Percentiles rank a stretch among this genome's conserved stretches.
phyloP scores from a whole-genome alignment of 2,329 filamentous ascomycete species.

The Colletotrichum sojae region DNA sequence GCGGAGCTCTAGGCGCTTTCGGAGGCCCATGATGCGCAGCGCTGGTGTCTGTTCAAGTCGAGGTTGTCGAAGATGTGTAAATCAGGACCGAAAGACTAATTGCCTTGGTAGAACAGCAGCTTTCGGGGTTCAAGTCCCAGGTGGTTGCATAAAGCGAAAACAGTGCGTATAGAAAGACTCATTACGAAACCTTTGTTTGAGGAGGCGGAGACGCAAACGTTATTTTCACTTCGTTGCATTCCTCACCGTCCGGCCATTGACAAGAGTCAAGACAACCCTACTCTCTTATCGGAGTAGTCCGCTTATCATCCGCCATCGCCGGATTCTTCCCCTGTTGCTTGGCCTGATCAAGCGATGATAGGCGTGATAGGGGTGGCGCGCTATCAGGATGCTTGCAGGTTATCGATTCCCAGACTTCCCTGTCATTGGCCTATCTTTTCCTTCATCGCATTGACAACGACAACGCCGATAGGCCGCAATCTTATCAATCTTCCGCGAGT shows the following conservation, averaged over 20 bases:
- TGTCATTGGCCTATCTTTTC: slow-evolving; percentile 9
- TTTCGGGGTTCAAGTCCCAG: background rate
- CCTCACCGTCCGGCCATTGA: background rate
- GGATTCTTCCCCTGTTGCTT: background rate
- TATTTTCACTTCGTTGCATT: slow-evolving; percentile 13
- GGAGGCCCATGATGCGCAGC: slow-evolving; percentile 20
- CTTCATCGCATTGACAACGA: too few species aligned
- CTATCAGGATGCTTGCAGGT: slow-evolving; percentile 20
- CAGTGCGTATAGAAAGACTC: background rate
- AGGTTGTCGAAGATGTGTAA: background rate
- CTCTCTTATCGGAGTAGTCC: slow-evolving; percentile 15
- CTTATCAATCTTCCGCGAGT: background rate
- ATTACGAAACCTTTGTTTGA: slow-evolving; percentile 1
- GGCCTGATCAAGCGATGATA: slow-evolving; percentile 3
- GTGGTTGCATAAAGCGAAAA: background rate
- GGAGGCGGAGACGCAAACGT: background rate
- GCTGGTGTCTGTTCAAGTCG: background rate
- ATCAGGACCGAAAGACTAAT: background rate
- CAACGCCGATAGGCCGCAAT: slow-evolving; percentile 16
- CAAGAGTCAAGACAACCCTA: background rate
- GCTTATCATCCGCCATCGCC: background rate
- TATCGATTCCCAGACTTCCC: background rate
- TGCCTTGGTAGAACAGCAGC: background rate
- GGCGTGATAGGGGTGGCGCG: slow-evolving; percentile 17
- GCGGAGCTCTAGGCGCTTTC: slow-evolving; percentile 32